phyloP scores from a whole-genome alignment of 768 basidiomycete species.

The Lactarius trivialis region DNA sequence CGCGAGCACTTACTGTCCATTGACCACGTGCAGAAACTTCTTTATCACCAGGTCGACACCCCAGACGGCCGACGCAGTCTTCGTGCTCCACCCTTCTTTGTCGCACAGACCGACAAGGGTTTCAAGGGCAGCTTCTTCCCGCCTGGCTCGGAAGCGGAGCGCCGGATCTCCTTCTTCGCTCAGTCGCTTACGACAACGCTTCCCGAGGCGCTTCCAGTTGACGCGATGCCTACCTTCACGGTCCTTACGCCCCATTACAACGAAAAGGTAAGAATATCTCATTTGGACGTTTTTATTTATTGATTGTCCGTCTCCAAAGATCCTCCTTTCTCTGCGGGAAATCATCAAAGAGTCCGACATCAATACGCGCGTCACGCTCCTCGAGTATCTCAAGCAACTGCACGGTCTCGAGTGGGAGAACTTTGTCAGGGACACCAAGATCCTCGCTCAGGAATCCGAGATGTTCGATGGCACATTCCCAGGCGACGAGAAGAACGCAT shows the following conservation, averaged over 20 bases:
- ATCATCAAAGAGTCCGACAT: conserved; percentile 99
- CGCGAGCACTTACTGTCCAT: conserved; percentile 98
- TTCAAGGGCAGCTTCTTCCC: conserved; percentile 91
- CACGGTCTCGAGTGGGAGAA: conserved; percentile 99
- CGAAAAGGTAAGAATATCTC: conserved; percentile 63
- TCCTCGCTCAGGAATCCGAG: conserved; percentile 91
- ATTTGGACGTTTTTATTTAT: not conserved
- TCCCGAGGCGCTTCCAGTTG: conserved; percentile 89
- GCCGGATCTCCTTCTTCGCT: conserved; percentile 97
- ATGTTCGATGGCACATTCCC: conserved; percentile 73
- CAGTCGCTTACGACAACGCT: conserved; percentile 95
- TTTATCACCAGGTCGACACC: conserved; percentile 93
- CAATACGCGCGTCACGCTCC: conserved; percentile 90
- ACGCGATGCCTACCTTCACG: conserved; percentile 99
- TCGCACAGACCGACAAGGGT: conserved; percentile 86
- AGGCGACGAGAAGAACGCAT: conserved; percentile 75
- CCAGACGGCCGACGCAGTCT: conserved; percentile 86
- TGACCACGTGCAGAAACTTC: conserved; percentile 95
- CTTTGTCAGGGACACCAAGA: conserved; percentile 99
- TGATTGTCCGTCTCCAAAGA: conserved; percentile 39
- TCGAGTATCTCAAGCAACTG: conserved; percentile 97
- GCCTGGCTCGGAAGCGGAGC: conserved; percentile 87
- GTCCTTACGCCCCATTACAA: conserved; percentile 98
- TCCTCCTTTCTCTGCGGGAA: conserved; percentile 90
- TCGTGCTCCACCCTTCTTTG: conserved; percentile 96